A percentile compares a stretch with the other conserved stretches of the same genome.
These are phyloP conservation scores for Dothidotthia symphoricarpi DNA, from an alignment of 2,329 filamentous ascomycete species.

Conservation along the genomic window DNA sequence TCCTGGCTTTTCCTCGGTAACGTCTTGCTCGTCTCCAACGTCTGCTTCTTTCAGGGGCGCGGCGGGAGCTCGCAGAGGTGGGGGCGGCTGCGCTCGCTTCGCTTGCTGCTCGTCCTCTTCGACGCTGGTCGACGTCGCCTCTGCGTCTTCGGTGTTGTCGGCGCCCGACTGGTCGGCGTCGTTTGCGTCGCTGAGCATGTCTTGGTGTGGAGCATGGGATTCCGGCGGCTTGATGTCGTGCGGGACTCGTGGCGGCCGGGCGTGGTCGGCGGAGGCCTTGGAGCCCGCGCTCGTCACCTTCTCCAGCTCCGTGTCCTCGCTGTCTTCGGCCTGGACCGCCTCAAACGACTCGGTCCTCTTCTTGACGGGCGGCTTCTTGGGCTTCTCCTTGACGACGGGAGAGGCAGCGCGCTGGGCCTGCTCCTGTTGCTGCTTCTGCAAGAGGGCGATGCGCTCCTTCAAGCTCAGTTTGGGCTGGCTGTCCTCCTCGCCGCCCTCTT, in stretches of 20 bases:
- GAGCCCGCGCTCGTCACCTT: conserved; percentile 37
- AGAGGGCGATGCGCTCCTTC: conserved; percentile 89
- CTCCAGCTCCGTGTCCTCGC: conserved; percentile 40
- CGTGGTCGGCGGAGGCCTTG: conserved; percentile 41
- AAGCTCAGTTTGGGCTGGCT: conserved; percentile 88
- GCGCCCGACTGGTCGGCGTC: conserved; percentile 65
- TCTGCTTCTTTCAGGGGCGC: conserved; percentile 46
- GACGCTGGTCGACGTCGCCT: conserved; percentile 64
- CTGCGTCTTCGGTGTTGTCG: conserved; percentile 61
- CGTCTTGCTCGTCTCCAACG: conserved; percentile 52
- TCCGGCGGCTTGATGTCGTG: conserved; percentile 44
- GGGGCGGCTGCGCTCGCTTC: conserved; percentile 14
- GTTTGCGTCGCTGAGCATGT: conserved; percentile 61
- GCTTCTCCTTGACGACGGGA: conserved; percentile 75
- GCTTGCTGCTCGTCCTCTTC: conserved; percentile 69
- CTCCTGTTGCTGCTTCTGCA: conserved; percentile 92
- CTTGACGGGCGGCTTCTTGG: conserved; percentile 72
- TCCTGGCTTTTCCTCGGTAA: conserved; percentile 52
- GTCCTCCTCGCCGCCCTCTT: conserved; percentile 60
- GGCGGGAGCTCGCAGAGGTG: conserved; percentile 33
- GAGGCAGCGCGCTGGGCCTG: conserved; percentile 80
- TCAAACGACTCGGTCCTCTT: conserved; percentile 59
- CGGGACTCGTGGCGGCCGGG: conserved; percentile 40
- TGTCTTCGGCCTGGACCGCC: conserved; percentile 24
- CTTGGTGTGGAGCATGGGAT: conserved; percentile 46